Conservation (phyloP, 2,329 filamentous ascomycete species). For the Mycosphaerella arachidis region DNA sequence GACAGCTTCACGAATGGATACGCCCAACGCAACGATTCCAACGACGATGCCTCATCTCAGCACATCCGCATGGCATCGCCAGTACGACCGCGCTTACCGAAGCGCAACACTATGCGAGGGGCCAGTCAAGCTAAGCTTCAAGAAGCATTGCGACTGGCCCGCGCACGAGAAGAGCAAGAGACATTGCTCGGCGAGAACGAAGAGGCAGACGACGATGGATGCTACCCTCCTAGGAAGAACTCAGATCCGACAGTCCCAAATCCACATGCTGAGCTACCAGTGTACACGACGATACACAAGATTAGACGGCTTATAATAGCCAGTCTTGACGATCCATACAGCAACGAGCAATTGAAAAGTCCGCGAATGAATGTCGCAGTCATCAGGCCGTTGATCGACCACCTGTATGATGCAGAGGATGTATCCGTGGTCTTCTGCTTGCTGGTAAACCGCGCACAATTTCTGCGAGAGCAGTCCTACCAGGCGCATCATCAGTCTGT, state of each 20-base stretch:
- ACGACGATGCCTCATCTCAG: conserved; percentile 14
- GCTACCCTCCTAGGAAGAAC: conserved; percentile 36
- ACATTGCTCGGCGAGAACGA: conserved; percentile 44
- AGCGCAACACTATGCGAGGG: conserved; percentile 26
- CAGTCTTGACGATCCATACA: conserved; percentile 58
- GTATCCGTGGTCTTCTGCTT: conserved; percentile 81
- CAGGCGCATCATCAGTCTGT: conserved; percentile 76
- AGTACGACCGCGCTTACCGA: conserved; percentile 26
- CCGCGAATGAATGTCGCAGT: conserved; percentile 77
- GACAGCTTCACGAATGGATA: not conserved
- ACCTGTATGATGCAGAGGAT: conserved; percentile 73
- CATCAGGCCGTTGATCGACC: conserved; percentile 76
- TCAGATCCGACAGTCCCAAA: conserved; percentile 46
- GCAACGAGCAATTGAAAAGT: conserved; percentile 71
- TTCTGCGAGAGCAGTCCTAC: conserved; percentile 71
- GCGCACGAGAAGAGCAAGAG: conserved; percentile 46
- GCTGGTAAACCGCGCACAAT: conserved; percentile 75
- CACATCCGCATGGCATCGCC: conserved; percentile 29
- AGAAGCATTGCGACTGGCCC: conserved; percentile 37
- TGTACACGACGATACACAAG: conserved; percentile 71
- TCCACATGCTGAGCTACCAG: conserved; percentile 60
- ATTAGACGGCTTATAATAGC: conserved; percentile 46
- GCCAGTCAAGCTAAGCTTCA: conserved; percentile 34
- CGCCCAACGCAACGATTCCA: not conserved
- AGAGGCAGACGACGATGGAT: conserved; percentile 44